A percentile compares a stretch with the other conserved stretches of the same genome.
Conservation (phyloP, 1,284 basidiomycete genomes). For the Malassezia equina region DNA sequence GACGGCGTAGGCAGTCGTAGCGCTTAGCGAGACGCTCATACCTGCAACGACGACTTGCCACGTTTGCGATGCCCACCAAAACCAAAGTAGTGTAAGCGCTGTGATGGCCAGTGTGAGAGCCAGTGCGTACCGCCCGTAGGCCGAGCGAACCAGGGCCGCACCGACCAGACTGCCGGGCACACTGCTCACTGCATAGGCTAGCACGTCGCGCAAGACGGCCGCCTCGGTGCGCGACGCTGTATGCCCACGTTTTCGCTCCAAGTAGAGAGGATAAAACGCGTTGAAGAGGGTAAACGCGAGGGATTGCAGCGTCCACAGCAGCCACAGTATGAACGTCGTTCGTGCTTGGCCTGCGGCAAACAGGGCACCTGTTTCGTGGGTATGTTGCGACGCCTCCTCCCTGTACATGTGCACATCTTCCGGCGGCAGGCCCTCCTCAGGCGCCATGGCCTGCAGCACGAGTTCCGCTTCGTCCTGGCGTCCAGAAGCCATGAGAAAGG, state of each 20-base stretch:
- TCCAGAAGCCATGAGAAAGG: slow-evolving; percentile 33
- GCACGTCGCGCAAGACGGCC: slow-evolving; percentile 26
- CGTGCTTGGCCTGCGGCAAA: not conserved
- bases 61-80: slow-evolving; percentile 18
- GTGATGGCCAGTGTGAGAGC: slow-evolving; percentile 27
- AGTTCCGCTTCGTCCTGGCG: slow-evolving; percentile 28
- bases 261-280: slow-evolving; percentile 79
- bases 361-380: not conserved
- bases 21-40: slow-evolving; percentile 28
- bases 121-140: slow-evolving; percentile 64
- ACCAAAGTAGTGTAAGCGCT: slow-evolving; percentile 25
- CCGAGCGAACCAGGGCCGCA: slow-evolving; percentile 73
- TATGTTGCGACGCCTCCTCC: not conserved
- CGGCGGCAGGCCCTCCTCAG: slow-evolving; percentile 23
- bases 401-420: slow-evolving; percentile 21
- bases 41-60: slow-evolving; percentile 1
- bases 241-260: slow-evolving; percentile 45
- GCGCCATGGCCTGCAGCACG: slow-evolving; percentile 31
- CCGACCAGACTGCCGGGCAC: slow-evolving; percentile 58
- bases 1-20: slow-evolving; percentile 40
- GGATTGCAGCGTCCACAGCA: slow-evolving; percentile 37
- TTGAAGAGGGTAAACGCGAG: slow-evolving; percentile 90
- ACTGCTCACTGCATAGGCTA: slow-evolving; percentile 35
- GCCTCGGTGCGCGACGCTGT: slow-evolving; percentile 17
- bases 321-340: slow-evolving; percentile 45